Evolutionary conservation across 2,329 filamentous ascomycete species (phyloP).

Genomic region (Diaporthe amygdali): DNA sequence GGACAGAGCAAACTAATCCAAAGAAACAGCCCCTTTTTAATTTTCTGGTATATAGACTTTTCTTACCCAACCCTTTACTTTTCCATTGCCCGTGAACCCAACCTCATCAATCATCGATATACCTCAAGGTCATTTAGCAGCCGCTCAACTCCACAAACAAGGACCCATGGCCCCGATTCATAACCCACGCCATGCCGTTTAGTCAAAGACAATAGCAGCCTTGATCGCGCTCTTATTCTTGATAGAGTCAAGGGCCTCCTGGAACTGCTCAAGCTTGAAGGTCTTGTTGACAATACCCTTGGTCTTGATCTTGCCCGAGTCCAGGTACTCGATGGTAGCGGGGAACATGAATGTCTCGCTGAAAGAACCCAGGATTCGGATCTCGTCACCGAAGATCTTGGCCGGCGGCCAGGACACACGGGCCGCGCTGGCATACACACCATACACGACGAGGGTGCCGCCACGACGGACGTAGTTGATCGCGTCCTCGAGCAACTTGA

Average conservation of each 20-base stretch:
- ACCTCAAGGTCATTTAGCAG: background rate
- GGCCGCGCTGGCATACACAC: constrained; percentile 68
- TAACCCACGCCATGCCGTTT: constrained; percentile 29
- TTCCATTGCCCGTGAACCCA: background rate
- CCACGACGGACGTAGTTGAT: constrained; percentile 76
- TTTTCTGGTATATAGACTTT: constrained; percentile 3
- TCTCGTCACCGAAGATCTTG: constrained; percentile 73
- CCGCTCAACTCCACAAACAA: background rate
- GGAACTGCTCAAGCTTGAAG: constrained; percentile 76
- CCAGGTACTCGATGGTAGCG: constrained; percentile 56
- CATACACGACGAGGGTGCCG: constrained; percentile 52
- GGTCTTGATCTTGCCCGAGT: constrained; percentile 66
- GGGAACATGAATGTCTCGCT: constrained; percentile 77
- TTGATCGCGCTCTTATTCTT: constrained; percentile 77
- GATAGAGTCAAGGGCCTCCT: constrained; percentile 72
- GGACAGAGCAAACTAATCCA: too few relatives aligned
- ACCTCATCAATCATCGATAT: background rate
- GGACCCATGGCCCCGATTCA: background rate
- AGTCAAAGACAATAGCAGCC: constrained; percentile 74
- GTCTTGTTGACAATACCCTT: constrained; percentile 75
- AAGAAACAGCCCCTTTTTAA: background rate
- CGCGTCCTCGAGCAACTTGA: constrained; percentile 71
- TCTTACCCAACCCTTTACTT: background rate
- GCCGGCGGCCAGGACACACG: constrained; percentile 72
- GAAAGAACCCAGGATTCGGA: constrained; percentile 76